These are phyloP conservation scores for Phoma sp. DNA, from an alignment of 2,329 filamentous ascomycete genomes.

Conservation along the genomic window DNA sequence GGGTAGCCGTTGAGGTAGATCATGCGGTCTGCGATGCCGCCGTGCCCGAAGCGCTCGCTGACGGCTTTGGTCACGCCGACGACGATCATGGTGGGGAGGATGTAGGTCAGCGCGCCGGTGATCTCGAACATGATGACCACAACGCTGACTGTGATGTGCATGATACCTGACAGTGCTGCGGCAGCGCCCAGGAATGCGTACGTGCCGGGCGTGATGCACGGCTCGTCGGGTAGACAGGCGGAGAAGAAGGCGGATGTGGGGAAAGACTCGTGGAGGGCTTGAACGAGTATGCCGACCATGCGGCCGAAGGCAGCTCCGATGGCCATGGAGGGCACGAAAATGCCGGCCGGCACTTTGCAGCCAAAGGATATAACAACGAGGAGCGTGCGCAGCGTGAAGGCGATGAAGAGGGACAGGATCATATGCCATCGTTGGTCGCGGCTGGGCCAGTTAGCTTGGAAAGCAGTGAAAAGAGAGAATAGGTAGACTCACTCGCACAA, in stretches of 20 bases:
- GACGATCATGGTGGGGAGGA: conserved; percentile 98
- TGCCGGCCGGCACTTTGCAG: conserved; percentile 96
- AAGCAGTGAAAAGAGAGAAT: background rate
- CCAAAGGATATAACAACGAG: conserved; percentile 96
- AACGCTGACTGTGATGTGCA: conserved; percentile 96
- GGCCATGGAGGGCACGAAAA: conserved; percentile 98
- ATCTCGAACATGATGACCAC: conserved; percentile 99
- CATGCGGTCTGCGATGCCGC: conserved; percentile 96
- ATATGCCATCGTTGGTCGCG: conserved; percentile 76
- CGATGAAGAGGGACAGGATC: conserved; percentile 77
- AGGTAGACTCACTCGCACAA: conserved; percentile 75
- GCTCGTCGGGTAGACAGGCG: conserved; percentile 86
- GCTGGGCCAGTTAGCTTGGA: conserved; percentile 34
- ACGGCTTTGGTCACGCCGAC: conserved; percentile 96
- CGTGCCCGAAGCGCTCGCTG: conserved; percentile 88
- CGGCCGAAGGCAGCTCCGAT: conserved; percentile 93
- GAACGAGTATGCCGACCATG: conserved; percentile 92
- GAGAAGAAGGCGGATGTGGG: conserved; percentile 86
- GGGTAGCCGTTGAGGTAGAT: conserved; percentile 99
- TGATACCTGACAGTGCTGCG: conserved; percentile 91
- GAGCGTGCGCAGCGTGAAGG: conserved; percentile 80
- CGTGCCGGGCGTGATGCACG: conserved; percentile 96
- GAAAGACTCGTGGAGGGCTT: conserved; percentile 84
- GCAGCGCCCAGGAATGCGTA: conserved; percentile 95
- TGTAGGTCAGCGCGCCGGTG: conserved; percentile 96